Base-by-base conservation (phyloP, 352 stramenopile genomes). In the Aphanomyces astaci region DNA sequence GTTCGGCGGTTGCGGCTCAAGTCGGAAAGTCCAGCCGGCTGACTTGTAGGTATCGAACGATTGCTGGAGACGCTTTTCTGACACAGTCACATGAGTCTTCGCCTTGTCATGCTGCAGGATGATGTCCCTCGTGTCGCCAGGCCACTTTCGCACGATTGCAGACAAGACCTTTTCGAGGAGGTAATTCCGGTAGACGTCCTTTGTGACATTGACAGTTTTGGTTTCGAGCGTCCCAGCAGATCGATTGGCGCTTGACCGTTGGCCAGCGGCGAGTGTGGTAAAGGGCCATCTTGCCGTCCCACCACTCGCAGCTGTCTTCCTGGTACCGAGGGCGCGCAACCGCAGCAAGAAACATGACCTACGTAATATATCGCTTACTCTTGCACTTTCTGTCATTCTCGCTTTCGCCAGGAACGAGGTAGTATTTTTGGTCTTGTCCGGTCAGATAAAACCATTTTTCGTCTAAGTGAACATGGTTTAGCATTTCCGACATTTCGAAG, bases 401-500 rank as follows among this genome's bases (percentile, higher is more conserved):
- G n/a, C 36, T n/a, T n/a, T 74, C 63, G 39, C 56, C 62, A 19
- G 63, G 59, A 0, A 63, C n/a, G 5, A 71, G 10, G 36, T 71
- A 71, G 55, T 68, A 71, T 25, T 36, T 36, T 64, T 75, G 79
- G 43, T 73, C 75, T 36, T 79, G 72, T 24, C 67, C 56, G 10
- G 75, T 71, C 0, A 78, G 54, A 19, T 74, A 53, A 64, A 80
- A 76, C 77, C 77, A 81, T 83, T 83, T 60, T 57, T 43, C 45
- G 19, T 53, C 45, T 9, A 53, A 24, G 45, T 53, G 45, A 4
- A 53, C 45, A 19, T 7, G 19, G 22, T 10, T 25, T 9, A 53
- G 19, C 45, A 53, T 53, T 7, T n/a, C 45, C 9, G 13, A 27
- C 9, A 53, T 10, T 7, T n/a, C 4, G 9, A 53, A 24, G 22